phyloP scores from a whole-genome alignment of 192 early-diverging fungal species.

The Funneliformis geosporum region DNA sequence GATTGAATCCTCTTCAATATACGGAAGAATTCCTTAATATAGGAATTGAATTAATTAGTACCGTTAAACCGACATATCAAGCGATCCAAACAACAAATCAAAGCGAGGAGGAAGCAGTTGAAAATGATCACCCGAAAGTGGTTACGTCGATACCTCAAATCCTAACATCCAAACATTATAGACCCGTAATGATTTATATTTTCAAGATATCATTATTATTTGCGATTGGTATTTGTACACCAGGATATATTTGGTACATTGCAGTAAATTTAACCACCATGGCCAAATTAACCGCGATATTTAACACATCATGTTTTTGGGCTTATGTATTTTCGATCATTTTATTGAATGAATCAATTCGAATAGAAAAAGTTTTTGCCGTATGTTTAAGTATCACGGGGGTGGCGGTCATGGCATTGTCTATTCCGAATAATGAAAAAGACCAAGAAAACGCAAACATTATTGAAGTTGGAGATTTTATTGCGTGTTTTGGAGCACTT shows the following conservation, averaged over 20 bases:
- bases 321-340: constrained; percentile 78
- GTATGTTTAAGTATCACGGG: constrained; percentile 69
- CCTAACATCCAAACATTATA: constrained; percentile 15
- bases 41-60: constrained; percentile 23
- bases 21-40: constrained; percentile 9
- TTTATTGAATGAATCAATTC: constrained; percentile 67
- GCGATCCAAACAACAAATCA: neutral
- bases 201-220: constrained; percentile 43
- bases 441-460: constrained; percentile 12
- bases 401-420: constrained; percentile 66
- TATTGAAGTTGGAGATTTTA: constrained; percentile 49
- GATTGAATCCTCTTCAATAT: neutral
- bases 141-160: neutral
- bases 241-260: constrained; percentile 80
- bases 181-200: constrained; percentile 27
- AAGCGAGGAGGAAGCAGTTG: constrained; percentile 3
- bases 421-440: constrained; percentile 1
- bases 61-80: neutral
- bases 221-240: constrained; percentile 61
- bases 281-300: constrained; percentile 79
- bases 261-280: constrained; percentile 71
- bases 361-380: constrained; percentile 59
- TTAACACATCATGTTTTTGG: constrained; percentile 83
- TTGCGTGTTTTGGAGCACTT: constrained; percentile 65
- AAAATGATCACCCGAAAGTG: neutral